Conservation (phyloP, 768 basidiomycete genomes). For the Mycena vulgaris region DNA sequence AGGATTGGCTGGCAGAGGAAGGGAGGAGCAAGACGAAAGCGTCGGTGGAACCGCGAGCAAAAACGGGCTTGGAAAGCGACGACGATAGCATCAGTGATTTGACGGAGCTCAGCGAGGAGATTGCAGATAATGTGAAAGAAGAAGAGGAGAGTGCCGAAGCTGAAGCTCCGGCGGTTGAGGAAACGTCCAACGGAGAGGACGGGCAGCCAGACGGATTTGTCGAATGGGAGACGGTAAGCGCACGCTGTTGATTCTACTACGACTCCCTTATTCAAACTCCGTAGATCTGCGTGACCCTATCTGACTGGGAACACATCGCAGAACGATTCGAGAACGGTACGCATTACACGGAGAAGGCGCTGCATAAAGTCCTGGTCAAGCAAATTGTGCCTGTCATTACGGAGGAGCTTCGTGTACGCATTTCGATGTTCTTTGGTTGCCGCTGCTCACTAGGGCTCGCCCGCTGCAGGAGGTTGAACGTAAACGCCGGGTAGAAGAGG, state of each 20-base stretch:
- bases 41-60: slow-evolving; percentile 45
- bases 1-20: slow-evolving; percentile 69
- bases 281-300: slow-evolving; percentile 86
- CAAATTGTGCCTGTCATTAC: slow-evolving; percentile 81
- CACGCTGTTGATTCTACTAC: not conserved
- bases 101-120: slow-evolving; percentile 78
- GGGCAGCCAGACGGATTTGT: slow-evolving; percentile 68
- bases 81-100: slow-evolving; percentile 78
- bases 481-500: slow-evolving; percentile 77
- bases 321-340: slow-evolving; percentile 82
- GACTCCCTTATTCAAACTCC: slow-evolving; percentile 5
- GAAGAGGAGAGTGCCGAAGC: not conserved
- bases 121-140: slow-evolving; percentile 34
- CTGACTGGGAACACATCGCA: slow-evolving; percentile 89
- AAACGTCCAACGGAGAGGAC: slow-evolving; percentile 31
- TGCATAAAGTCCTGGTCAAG: slow-evolving; percentile 78
- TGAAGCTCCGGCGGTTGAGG: slow-evolving; percentile 17
- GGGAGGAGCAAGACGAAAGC: slow-evolving; percentile 30
- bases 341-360: slow-evolving; percentile 85
- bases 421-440: not conserved
- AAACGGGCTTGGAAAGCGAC: slow-evolving; percentile 76
- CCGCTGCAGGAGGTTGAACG: slow-evolving; percentile 71
- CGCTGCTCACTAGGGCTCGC: slow-evolving; percentile 14
- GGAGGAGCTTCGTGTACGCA: slow-evolving; percentile 73
- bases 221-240: slow-evolving; percentile 93